Conservation (phyloP, 2,329 filamentous ascomycete genomes). For the Diaporthe caulivora region DNA sequence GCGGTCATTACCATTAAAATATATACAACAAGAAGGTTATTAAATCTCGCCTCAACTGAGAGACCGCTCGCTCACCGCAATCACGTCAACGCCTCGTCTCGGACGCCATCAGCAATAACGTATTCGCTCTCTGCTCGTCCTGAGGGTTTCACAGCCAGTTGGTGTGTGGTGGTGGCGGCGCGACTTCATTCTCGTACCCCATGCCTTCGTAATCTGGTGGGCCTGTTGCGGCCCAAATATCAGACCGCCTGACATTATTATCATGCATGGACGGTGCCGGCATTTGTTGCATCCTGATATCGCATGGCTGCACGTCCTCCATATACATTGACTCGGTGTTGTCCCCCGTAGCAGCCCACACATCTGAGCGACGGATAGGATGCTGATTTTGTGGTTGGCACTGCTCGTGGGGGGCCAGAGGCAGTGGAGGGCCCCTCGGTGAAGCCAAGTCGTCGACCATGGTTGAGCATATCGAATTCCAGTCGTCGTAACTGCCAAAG, state of each 20-base stretch:
- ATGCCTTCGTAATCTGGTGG: slow-evolving; percentile 37
- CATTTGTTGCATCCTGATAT: slow-evolving; percentile 24
- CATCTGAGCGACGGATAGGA: slow-evolving; percentile 32
- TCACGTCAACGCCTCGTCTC: background rate
- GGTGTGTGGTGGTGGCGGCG: slow-evolving; percentile 31
- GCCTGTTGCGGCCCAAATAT: slow-evolving; percentile 35
- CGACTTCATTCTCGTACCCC: slow-evolving; percentile 38
- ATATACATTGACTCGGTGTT: slow-evolving; percentile 36
- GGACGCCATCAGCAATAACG: background rate
- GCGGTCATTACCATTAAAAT: slow-evolving; percentile 35
- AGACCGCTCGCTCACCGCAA: background rate
- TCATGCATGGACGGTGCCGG: slow-evolving; percentile 25
- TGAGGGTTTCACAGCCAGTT: slow-evolving; percentile 33
- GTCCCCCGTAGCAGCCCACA: slow-evolving; percentile 35
- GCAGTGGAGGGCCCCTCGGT: slow-evolving; percentile 33
- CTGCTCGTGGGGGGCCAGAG: slow-evolving; percentile 35
- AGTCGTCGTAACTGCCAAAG: slow-evolving; percentile 37
- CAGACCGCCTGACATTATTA: slow-evolving; percentile 16
- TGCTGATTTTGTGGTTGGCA: slow-evolving; percentile 26
- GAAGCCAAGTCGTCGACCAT: slow-evolving; percentile 39
- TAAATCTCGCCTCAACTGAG: slow-evolving; percentile 16
- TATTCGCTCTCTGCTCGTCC: background rate
- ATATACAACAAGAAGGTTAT: slow-evolving; percentile 26
- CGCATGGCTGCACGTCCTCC: slow-evolving; percentile 37
- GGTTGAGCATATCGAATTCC: slow-evolving; percentile 38